These are phyloP conservation scores for Epichloe brachyelytri DNA, from an alignment of 2,329 filamentous ascomycete species.

Conservation along the genomic window DNA sequence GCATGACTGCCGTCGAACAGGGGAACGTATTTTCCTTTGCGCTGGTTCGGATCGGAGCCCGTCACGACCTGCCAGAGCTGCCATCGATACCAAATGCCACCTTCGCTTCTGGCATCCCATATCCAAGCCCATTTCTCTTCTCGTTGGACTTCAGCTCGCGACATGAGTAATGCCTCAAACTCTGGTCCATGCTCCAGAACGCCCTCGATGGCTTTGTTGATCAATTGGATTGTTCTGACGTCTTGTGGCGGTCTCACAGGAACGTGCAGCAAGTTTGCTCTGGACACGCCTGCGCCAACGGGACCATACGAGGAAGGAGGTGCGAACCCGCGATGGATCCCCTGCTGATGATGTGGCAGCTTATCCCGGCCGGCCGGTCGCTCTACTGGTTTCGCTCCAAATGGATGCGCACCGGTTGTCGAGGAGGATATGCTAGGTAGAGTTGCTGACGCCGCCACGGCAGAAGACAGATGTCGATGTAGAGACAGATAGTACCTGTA, in stretches of 20 bases:
- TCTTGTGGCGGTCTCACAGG: constrained; percentile 65
- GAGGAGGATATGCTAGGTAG: constrained; percentile 5
- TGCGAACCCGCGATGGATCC: constrained; percentile 52
- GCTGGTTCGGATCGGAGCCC: constrained; percentile 35
- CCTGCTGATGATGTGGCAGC: constrained; percentile 26
- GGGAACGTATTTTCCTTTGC: constrained; percentile 41
- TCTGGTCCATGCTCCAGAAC: constrained; percentile 70
- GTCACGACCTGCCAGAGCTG: constrained; percentile 79
- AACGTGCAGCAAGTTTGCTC: constrained; percentile 46
- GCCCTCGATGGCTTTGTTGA: constrained; percentile 77
- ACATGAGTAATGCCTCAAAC: constrained; percentile 89
- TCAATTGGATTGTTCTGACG: constrained; percentile 64
- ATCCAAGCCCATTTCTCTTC: constrained; percentile 92
- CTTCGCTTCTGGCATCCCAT: constrained; percentile 70
- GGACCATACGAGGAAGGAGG: constrained; percentile 58
- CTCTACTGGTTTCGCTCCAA: constrained; percentile 59
- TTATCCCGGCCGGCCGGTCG: constrained; percentile 21
- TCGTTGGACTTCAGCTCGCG: constrained; percentile 63
- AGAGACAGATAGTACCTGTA: constrained; percentile 72
- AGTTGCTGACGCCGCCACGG: constrained; percentile 21
- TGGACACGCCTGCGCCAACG: constrained; percentile 27
- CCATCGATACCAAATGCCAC: constrained; percentile 87
- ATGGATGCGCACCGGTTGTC: constrained; percentile 48
- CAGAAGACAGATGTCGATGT: constrained; percentile 72
- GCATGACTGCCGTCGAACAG: constrained; percentile 65